phyloP scores from a whole-genome alignment of 345 rosid genomes.

The Durio zibethinus region DNA sequence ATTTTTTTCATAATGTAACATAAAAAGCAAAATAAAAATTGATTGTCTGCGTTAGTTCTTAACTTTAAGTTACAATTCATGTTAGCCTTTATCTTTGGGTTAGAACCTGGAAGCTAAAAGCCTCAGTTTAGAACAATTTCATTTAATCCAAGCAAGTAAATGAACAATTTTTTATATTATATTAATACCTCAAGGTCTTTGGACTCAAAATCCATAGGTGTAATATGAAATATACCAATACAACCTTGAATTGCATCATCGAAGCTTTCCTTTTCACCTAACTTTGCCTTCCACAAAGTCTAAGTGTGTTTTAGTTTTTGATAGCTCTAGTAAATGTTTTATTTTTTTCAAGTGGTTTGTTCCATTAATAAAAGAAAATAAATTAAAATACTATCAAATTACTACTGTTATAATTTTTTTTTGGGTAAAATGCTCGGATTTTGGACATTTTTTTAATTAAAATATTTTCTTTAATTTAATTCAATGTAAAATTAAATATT shows the following conservation, averaged over 20 bases:
- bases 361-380: background rate
- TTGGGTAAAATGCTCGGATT: no score
- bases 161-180: background rate
- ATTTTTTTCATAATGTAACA: no score
- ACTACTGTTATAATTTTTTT: no score
- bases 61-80: no score
- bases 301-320: constrained; percentile 25
- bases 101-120: background rate
- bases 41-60: no score
- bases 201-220: constrained; percentile 31
- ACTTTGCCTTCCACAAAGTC: constrained; percentile 31
- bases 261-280: constrained; percentile 30
- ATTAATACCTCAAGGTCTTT: constrained; percentile 27
- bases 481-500: no score
- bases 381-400: background rate
- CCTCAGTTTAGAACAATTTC: background rate
- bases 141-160: background rate
- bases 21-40: no score
- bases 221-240: constrained; percentile 32
- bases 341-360: constrained; percentile 23
- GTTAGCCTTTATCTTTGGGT: background rate
- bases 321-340: constrained; percentile 27
- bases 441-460: no score
- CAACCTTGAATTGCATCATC: constrained; percentile 32
- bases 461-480: no score